These are phyloP conservation scores for Ogataea sp. DNA, from an alignment of 805 yeast genomes.

Conservation along the genomic window DNA sequence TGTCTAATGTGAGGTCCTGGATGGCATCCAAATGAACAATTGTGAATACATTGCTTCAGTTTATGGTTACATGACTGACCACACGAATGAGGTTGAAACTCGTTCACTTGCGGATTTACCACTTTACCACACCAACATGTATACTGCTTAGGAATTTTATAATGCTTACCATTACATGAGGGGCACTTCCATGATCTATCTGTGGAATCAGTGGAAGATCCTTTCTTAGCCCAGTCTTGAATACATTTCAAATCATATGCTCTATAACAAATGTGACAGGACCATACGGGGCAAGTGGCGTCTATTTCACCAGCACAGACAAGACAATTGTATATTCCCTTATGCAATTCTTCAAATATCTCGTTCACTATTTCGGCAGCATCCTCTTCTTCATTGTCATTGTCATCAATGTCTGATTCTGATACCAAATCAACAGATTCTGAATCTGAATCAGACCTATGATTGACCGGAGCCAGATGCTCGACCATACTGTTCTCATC, in stretches of 20 bases:
- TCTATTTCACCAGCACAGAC: constrained; percentile 84
- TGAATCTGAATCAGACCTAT: constrained; percentile 1
- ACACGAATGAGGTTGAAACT: constrained; percentile 73
- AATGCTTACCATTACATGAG: constrained; percentile 49
- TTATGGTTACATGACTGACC: constrained; percentile 70
- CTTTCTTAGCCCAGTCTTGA: constrained; percentile 76
- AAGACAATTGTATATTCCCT: constrained; percentile 73
- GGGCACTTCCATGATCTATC: constrained; percentile 81
- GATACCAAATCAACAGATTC: too few relatives aligned
- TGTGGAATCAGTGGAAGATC: constrained; percentile 50
- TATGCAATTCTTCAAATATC: constrained; percentile 51
- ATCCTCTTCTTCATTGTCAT: constrained; percentile 2
- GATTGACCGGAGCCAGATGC: too few relatives aligned
- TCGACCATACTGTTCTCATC: neutral
- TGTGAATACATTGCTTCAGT: constrained; percentile 54
- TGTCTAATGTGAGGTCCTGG: constrained; percentile 77
- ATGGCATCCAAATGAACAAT: constrained; percentile 71
- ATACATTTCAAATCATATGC: constrained; percentile 85
- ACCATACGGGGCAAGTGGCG: constrained; percentile 60
- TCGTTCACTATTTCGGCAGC: constrained; percentile 19
- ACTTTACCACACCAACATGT: constrained; percentile 89
- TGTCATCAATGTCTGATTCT: constrained; percentile 2
- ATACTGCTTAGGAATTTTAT: constrained; percentile 44
- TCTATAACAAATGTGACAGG: constrained; percentile 69
- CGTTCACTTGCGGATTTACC: constrained; percentile 52